These are phyloP conservation scores for Phytophthora cryptogea DNA, from an alignment of 352 stramenopile species.

Conservation along the genomic window DNA sequence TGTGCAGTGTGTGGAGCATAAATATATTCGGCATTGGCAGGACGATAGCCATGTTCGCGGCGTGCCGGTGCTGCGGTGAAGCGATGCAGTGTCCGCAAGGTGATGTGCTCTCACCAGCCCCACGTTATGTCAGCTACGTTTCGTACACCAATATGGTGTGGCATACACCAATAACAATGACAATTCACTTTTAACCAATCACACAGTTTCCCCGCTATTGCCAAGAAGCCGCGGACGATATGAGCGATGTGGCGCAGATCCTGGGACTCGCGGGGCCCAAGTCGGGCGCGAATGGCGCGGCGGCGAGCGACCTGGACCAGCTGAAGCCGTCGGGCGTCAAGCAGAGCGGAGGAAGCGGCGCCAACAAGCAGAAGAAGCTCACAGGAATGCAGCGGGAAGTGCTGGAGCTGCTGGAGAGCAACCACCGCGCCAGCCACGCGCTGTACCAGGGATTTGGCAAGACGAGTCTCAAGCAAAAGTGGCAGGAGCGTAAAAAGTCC, in stretches of 20 bases:
- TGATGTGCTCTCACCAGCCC: no score
- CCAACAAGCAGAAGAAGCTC: constrained; percentile 53
- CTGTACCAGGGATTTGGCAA: constrained; percentile 66
- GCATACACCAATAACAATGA: not conserved
- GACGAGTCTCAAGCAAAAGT: constrained; percentile 68
- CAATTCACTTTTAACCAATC: constrained; percentile 14
- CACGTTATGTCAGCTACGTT: not conserved
- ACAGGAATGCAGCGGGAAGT: constrained; percentile 72
- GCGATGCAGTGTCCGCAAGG: no score
- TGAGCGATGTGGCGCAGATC: constrained; percentile 80
- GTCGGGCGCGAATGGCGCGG: constrained; percentile 24
- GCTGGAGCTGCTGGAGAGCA: constrained; percentile 67
- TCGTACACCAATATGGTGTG: constrained; percentile 2
- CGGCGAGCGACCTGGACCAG: constrained; percentile 47
- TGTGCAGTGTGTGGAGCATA: not conserved
- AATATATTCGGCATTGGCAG: constrained; percentile 18
- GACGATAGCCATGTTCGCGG: not conserved
- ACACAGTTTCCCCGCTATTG: not conserved
- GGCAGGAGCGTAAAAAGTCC: constrained; percentile 47
- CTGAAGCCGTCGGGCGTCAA: constrained; percentile 52
- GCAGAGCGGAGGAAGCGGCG: constrained; percentile 13
- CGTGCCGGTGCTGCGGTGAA: constrained; percentile 4
- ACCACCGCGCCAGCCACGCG: constrained; percentile 60
- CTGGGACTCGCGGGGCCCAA: constrained; percentile 47
- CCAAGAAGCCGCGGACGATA: constrained; percentile 15